These are phyloP conservation scores for Gaertneriomyces semiglobifer DNA, from an alignment of 192 early-diverging fungal species.

Conservation along the genomic window DNA sequence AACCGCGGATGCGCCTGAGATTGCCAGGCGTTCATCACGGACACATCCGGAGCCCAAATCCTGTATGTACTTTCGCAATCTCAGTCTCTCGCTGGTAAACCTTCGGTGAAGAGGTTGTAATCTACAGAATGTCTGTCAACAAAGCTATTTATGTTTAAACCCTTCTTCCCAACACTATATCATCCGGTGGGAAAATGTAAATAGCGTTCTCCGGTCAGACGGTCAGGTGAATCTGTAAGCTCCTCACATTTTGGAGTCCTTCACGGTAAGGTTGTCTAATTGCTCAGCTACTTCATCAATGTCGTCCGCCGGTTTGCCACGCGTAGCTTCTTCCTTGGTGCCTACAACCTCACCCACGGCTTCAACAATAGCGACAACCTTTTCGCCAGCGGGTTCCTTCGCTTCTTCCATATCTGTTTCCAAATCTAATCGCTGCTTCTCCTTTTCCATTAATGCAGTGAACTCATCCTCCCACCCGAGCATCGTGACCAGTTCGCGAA, in stretches of 20 bases:
- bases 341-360: not conserved
- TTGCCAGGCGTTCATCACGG: not conserved
- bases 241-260: too few relatives aligned
- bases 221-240: too few relatives aligned
- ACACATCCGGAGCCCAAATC: conserved; percentile 19
- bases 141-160: too few relatives aligned
- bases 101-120: conserved; percentile 31
- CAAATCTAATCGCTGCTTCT: not conserved
- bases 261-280: too few relatives aligned
- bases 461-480: conserved; percentile 68
- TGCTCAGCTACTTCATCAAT: too few relatives aligned
- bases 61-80: not conserved
- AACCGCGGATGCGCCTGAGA: not conserved
- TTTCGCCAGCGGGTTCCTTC: not conserved
- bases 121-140: too few relatives aligned
- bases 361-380: not conserved
- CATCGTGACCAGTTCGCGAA: conserved; percentile 60
- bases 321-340: not conserved
- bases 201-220: too few relatives aligned
- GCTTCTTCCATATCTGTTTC: not conserved
- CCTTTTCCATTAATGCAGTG: conserved; percentile 15
- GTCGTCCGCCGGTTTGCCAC: not conserved
- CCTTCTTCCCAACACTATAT: too few relatives aligned
- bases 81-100: conserved; percentile 26
- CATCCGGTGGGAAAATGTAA: too few relatives aligned